phyloP scores from a whole-genome alignment of 495 filamentous ascomycete species.

The Aspergillus saccharolyticus region DNA sequence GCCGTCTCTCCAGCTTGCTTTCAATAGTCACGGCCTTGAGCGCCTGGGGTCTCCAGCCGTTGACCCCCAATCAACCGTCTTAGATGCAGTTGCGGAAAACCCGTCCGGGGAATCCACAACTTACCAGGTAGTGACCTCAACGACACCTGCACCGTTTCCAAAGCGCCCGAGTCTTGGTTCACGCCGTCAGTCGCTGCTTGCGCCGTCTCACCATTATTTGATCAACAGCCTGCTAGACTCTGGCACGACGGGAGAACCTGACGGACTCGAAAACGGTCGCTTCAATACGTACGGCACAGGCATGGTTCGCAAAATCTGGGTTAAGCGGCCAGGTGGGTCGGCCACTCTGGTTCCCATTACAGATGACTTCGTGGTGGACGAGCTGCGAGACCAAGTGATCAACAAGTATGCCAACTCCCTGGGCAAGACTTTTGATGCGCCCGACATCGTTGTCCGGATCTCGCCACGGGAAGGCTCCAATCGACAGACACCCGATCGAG shows the following conservation, averaged over 20 bases:
- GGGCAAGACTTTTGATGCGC: constrained; percentile 81
- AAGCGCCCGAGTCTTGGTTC: constrained; percentile 41
- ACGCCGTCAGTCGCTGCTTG: constrained; percentile 49
- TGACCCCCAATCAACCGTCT: constrained; percentile 29
- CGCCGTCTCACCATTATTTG: constrained; percentile 40
- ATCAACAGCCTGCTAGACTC: constrained; percentile 39
- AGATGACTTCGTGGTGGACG: constrained; percentile 90
- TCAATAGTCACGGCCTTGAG: constrained; percentile 15
- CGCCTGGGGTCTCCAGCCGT: constrained; percentile 7
- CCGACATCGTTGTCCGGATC: constrained; percentile 74
- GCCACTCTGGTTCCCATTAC: constrained; percentile 80
- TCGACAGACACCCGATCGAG: constrained; percentile 54
- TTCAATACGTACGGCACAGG: constrained; percentile 20
- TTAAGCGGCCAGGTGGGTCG: constrained; percentile 76
- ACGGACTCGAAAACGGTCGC: constrained; percentile 19
- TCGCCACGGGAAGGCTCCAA: constrained; percentile 42
- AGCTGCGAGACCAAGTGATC: constrained; percentile 87
- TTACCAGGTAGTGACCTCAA: constrained; percentile 14
- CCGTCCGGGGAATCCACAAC: constrained; percentile 17
- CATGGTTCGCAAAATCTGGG: constrained; percentile 82
- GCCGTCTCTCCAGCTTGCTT: constrained; percentile 19
- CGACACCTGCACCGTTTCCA: constrained; percentile 16
- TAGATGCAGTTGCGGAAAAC: constrained; percentile 31
- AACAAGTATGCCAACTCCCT: constrained; percentile 91
- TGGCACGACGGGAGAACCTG: constrained; percentile 22